A percentile compares a stretch with the other conserved stretches of the same genome.
Evolutionary conservation across 805 yeast species (phyloP).

Genomic region (Wickerhamiella azymoides): DNA sequence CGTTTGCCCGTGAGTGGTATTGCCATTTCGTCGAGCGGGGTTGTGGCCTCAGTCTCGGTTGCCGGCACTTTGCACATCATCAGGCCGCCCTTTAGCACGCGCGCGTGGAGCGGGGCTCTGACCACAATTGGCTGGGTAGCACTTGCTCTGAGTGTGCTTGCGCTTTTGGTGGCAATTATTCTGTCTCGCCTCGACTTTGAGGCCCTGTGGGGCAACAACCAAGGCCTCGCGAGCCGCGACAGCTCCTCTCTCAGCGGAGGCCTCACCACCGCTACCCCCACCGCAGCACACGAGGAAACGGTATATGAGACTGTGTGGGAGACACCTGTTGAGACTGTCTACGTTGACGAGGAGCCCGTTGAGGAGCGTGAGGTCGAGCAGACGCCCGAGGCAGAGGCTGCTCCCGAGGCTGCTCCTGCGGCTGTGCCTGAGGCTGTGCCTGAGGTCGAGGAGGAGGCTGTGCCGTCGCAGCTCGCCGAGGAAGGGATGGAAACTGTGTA

Average conservation of each 20-base stretch:
- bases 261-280: too few species aligned
- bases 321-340: not conserved
- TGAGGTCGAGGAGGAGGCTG: too few species aligned
- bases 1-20: constrained; percentile 17
- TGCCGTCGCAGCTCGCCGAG: too few species aligned
- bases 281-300: not conserved
- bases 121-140: constrained; percentile 13
- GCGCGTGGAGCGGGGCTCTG: not conserved
- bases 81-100: constrained; percentile 1
- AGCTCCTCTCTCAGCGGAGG: too few species aligned
- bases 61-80: constrained; percentile 15
- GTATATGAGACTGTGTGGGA: not conserved
- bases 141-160: constrained; percentile 2
- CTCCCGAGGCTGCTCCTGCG: too few species aligned
- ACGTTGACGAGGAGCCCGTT: too few species aligned
- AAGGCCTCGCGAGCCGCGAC: too few species aligned
- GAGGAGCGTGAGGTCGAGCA: too few species aligned
- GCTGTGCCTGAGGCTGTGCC: too few species aligned
- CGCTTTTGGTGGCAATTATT: not conserved
- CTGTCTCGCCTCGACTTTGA: not conserved
- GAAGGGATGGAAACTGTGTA: not conserved
- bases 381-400: too few species aligned
- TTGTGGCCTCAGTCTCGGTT: constrained; percentile 16
- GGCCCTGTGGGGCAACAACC: not conserved
- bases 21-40: constrained; percentile 11